Evolutionary conservation across 495 filamentous ascomycete species (phyloP).

Genomic region (Massariosphaeria phaeospora): DNA sequence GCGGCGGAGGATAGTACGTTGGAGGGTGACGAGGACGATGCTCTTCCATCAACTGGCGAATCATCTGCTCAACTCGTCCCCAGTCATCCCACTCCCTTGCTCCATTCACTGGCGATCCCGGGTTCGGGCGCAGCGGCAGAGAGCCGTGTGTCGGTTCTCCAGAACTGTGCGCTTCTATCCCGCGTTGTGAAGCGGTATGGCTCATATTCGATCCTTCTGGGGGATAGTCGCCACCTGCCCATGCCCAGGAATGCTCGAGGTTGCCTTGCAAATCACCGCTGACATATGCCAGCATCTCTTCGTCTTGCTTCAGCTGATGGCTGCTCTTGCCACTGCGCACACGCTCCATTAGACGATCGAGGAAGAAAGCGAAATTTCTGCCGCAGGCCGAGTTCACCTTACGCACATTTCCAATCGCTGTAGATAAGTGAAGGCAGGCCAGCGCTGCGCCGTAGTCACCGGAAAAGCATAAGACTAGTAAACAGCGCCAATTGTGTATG

Average conservation of each 20-base stretch:
- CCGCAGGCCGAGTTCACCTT: slow-evolving; percentile 75
- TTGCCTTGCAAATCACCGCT: slow-evolving; percentile 88
- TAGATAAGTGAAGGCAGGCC: slow-evolving; percentile 64
- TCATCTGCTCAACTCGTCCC: slow-evolving; percentile 50
- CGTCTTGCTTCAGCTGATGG: slow-evolving; percentile 63
- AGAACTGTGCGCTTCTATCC: slow-evolving; percentile 3
- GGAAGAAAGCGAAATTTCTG: slow-evolving; percentile 78
- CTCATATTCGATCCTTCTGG: slow-evolving; percentile 7
- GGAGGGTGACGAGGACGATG: slow-evolving; percentile 33
- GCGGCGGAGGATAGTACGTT: slow-evolving; percentile 30
- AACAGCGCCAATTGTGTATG: slow-evolving; percentile 86
- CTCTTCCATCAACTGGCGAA: slow-evolving; percentile 47
- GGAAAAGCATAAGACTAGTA: slow-evolving; percentile 71
- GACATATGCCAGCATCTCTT: slow-evolving; percentile 84
- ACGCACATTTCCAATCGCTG: slow-evolving; percentile 62
- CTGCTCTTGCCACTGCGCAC: slow-evolving; percentile 49
- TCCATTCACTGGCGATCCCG: slow-evolving; percentile 47
- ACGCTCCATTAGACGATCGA: slow-evolving; percentile 57
- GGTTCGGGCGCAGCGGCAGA: slow-evolving; percentile 32
- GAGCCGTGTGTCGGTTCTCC: slow-evolving; percentile 19
- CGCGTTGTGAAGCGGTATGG: slow-evolving; percentile 25
- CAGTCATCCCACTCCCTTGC: slow-evolving; percentile 50
- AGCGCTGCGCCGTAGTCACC: slow-evolving; percentile 67
- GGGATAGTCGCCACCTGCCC: slow-evolving; percentile 65
- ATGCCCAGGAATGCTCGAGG: slow-evolving; percentile 76